Evolutionary conservation across 1,284 basidiomycete species (phyloP).

Genomic region (Fistulina hepatica): DNA sequence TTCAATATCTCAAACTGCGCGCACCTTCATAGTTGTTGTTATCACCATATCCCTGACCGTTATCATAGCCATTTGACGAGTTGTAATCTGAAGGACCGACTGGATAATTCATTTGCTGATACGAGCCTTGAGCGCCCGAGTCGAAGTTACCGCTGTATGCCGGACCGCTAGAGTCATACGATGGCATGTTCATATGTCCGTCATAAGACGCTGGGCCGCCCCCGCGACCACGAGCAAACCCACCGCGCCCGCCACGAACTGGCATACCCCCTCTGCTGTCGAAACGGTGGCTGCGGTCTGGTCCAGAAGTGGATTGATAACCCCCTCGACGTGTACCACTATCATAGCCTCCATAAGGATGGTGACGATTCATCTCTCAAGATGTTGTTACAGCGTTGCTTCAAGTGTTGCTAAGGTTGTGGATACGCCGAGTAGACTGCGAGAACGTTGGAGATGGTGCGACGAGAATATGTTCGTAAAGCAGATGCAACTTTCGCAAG

Average conservation of each 20-base stretch:
- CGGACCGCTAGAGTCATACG: conserved; percentile 23
- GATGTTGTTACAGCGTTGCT: too few relatives aligned
- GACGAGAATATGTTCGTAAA: too few relatives aligned
- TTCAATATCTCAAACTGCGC: conserved; percentile 3
- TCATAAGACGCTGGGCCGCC: too few relatives aligned
- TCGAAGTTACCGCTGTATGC: conserved; percentile 42
- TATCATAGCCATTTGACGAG: conserved; percentile 34
- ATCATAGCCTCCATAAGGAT: conserved; percentile 56
- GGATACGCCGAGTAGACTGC: too few relatives aligned
- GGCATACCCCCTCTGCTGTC: conserved; percentile 57
- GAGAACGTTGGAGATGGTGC: too few relatives aligned
- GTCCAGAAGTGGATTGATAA: conserved; percentile 49
- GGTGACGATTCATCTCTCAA: conserved; percentile 47
- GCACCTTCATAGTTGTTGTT: conserved; percentile 22
- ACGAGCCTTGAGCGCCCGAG: conserved; percentile 44
- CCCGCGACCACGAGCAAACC: conserved; percentile 45
- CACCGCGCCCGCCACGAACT: conserved; percentile 52
- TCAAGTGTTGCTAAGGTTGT: background rate
- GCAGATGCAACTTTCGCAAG: too few relatives aligned
- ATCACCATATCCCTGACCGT: conserved; percentile 36
- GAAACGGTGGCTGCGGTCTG: conserved; percentile 61
- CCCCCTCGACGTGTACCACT: conserved; percentile 65
- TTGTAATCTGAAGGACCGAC: conserved; percentile 32
- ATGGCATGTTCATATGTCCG: conserved; percentile 31
- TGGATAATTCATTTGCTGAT: conserved; percentile 53